These are phyloP conservation scores for Chytridiales sp. DNA, from an alignment of 371 early-diverging fungal genomes.

Conservation along the genomic window DNA sequence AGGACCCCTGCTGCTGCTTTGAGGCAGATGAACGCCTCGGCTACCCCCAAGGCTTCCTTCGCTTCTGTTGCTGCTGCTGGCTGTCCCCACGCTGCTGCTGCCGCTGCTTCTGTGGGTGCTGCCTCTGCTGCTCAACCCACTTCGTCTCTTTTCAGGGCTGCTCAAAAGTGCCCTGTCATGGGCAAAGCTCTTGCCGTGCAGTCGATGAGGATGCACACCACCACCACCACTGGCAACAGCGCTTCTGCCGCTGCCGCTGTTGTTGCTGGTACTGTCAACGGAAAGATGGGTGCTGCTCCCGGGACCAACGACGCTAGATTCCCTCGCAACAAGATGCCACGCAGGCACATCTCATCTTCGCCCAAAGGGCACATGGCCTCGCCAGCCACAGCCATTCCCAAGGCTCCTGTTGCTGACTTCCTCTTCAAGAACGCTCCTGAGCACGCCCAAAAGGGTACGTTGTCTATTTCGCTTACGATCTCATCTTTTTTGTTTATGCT, in stretches of 20 bases:
- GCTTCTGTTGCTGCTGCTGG: neutral
- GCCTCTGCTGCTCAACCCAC: conserved; percentile 33
- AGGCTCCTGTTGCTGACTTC: too few species aligned
- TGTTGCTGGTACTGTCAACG: conserved; percentile 23
- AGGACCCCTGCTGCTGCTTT: conserved; percentile 73
- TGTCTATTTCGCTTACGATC: too few species aligned
- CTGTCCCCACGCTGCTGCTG: conserved; percentile 24
- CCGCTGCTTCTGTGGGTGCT: conserved; percentile 43
- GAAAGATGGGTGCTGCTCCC: conserved; percentile 21
- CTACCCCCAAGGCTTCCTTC: conserved; percentile 14
- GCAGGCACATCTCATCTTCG: conserved; percentile 2
- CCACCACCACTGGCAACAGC: neutral
- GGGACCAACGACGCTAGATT: conserved; percentile 1
- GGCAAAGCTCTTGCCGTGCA: conserved; percentile 74
- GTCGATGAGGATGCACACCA: conserved; percentile 34
- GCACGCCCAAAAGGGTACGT: too few species aligned
- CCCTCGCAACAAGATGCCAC: conserved; percentile 2
- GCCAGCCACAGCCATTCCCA: neutral
- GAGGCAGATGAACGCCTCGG: conserved; percentile 66
- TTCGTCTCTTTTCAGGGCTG: conserved; percentile 70
- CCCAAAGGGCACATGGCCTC: neutral
- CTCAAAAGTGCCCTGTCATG: conserved; percentile 90
- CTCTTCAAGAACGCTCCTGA: too few species aligned
- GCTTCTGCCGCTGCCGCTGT: conserved; percentile 14
- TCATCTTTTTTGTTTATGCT: too few species aligned